A percentile compares a stretch with the other conserved stretches of the same genome.
Evolutionary conservation across 1,284 basidiomycete genomes (phyloP).

Genomic region (Wallemia ichthyophaga): DNA sequence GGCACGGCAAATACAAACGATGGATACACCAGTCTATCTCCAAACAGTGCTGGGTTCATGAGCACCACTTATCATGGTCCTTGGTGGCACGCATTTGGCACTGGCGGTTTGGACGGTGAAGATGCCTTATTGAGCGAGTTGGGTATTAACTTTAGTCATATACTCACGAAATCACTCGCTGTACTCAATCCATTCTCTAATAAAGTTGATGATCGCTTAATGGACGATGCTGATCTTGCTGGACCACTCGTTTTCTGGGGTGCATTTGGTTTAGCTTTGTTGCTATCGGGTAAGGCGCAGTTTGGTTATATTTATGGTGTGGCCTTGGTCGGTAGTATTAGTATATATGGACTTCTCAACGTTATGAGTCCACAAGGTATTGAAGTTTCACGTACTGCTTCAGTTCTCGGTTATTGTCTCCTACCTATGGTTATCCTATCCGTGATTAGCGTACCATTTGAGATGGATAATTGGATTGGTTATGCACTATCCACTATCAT

Average conservation of each 20-base stretch:
- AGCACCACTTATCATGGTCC: neutral
- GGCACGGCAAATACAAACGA: neutral
- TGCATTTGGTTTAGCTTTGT: conserved; percentile 66
- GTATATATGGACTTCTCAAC: conserved; percentile 83
- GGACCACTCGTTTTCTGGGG: conserved; percentile 84
- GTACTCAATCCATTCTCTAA: conserved; percentile 66
- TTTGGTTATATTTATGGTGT: conserved; percentile 99
- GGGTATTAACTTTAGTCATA: conserved; percentile 90
- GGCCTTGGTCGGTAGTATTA: conserved; percentile 70
- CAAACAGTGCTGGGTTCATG: neutral
- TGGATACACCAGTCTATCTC: neutral
- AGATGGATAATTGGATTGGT: conserved; percentile 53
- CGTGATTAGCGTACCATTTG: conserved; percentile 55
- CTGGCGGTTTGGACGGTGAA: neutral
- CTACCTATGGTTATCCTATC: conserved; percentile 91
- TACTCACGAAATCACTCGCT: conserved; percentile 70
- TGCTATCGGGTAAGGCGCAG: conserved; percentile 86
- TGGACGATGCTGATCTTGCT: conserved; percentile 97
- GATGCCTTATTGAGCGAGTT: conserved; percentile 31
- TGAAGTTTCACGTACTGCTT: conserved; percentile 81
- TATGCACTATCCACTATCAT: conserved; percentile 49
- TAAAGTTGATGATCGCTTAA: conserved; percentile 67
- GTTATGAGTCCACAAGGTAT: conserved; percentile 89
- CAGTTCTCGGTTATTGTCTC: conserved; percentile 87
- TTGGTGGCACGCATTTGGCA: neutral